Percentiles rank a stretch among this genome's conserved stretches.
Conservation (phyloP, 192 early-diverging fungal species). For the Coemansia sp. region DNA sequence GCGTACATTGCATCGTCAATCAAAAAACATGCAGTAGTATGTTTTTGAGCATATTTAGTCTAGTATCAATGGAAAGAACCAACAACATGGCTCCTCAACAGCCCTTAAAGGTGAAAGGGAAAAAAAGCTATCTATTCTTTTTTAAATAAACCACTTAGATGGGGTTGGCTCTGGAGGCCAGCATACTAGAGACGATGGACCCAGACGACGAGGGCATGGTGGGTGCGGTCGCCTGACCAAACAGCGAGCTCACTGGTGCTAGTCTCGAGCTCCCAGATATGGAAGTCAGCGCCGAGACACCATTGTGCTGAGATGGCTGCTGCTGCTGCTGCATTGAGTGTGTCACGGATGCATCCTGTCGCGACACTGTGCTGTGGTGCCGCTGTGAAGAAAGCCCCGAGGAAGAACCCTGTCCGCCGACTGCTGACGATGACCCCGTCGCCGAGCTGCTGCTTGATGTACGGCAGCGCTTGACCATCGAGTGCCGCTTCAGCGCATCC, state of each 20-base stretch:
- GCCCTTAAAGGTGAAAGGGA: too few relatives aligned
- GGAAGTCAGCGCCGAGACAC: conserved; percentile 6
- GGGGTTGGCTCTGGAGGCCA: conserved; percentile 39
- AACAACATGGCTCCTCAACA: too few relatives aligned
- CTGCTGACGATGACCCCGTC: background rate
- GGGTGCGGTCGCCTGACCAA: conserved; percentile 19
- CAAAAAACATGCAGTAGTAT: too few relatives aligned
- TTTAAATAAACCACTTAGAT: conserved; percentile 17
- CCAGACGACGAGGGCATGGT: conserved; percentile 17
- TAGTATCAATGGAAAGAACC: too few relatives aligned
- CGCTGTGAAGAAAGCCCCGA: too few relatives aligned
- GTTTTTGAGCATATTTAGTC: too few relatives aligned
- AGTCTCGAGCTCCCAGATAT: conserved; percentile 24
- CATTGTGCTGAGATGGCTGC: background rate
- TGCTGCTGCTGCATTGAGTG: too few relatives aligned
- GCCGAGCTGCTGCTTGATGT: conserved; percentile 7
- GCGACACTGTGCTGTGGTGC: too few relatives aligned
- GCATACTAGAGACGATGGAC: conserved; percentile 38
- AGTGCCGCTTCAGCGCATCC: conserved; percentile 67
- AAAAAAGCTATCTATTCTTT: too few relatives aligned
- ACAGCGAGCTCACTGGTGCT: conserved; percentile 32
- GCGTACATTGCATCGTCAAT: too few relatives aligned
- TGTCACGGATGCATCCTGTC: too few relatives aligned
- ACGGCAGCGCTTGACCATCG: conserved; percentile 57
- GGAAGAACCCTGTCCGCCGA: too few relatives aligned